Conservation (phyloP, 169 alveolate genomes). For the Plasmodium vivax region DNA sequence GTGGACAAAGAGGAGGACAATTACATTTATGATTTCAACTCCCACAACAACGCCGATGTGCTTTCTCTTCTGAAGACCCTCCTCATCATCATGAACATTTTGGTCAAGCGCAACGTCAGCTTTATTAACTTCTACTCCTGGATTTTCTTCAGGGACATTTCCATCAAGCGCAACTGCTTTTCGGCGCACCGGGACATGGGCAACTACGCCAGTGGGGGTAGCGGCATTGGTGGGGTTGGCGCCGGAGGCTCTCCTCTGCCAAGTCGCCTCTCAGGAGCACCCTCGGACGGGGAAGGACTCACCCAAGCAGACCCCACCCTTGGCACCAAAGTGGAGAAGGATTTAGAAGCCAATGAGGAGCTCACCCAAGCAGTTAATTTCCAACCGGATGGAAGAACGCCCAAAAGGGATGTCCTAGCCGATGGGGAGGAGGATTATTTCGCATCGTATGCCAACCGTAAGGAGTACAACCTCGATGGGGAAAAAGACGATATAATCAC, state of each 20-base stretch:
- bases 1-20: slow-evolving; percentile 55
- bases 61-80: slow-evolving; percentile 42
- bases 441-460: not conserved
- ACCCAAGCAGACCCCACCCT: not conserved
- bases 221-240: too few species aligned
- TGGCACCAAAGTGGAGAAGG: not conserved
- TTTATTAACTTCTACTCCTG: slow-evolving; percentile 65
- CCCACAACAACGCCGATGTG: slow-evolving; percentile 51
- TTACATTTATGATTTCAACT: slow-evolving; percentile 60
- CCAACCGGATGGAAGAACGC: not conserved
- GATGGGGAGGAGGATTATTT: not conserved
- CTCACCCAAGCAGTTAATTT: not conserved
- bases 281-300: not conserved
- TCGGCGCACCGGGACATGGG: slow-evolving; percentile 15
- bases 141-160: slow-evolving; percentile 63
- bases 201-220: not conserved
- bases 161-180: slow-evolving; percentile 18
- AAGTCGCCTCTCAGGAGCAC: not conserved
- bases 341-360: not conserved
- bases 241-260: not conserved
- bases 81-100: slow-evolving; percentile 44
- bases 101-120: slow-evolving; percentile 50
- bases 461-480: not conserved
- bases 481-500: not conserved
- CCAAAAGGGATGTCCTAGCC: not conserved